These are phyloP conservation scores for Aegilops longissima DNA, from an alignment of 176 grass and related monocot genomes.

Conservation along the genomic window DNA sequence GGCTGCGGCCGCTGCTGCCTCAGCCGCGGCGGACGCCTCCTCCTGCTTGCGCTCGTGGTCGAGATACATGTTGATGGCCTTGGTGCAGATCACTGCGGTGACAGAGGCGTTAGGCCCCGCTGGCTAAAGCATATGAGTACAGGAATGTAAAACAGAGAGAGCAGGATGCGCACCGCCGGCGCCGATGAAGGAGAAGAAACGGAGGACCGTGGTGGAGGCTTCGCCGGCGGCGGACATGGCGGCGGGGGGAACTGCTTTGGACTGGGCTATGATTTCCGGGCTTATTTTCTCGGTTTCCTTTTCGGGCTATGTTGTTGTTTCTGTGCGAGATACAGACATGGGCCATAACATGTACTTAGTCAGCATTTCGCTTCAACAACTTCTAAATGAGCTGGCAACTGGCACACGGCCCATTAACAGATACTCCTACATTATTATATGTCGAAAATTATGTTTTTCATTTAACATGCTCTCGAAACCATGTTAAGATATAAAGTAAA, in stretches of 20 bases:
- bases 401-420: no score
- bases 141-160: neutral
- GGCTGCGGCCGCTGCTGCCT: constrained; percentile 18
- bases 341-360: neutral
- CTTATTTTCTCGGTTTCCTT: neutral
- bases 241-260: neutral
- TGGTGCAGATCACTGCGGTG: constrained; percentile 78
- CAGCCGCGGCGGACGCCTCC: constrained; percentile 24
- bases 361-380: no score
- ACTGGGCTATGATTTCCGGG: constrained; percentile 3
- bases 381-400: no score
- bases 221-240: constrained; percentile 52
- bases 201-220: constrained; percentile 73
- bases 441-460: no score
- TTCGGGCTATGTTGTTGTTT: neutral
- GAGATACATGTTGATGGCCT: constrained; percentile 83
- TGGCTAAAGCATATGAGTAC: neutral
- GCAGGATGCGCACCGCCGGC: constrained; percentile 54
- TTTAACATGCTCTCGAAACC: no score
- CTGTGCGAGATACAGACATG: neutral
- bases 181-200: constrained; percentile 83
- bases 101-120: neutral
- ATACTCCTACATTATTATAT: no score
- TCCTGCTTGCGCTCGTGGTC: constrained; percentile 77
- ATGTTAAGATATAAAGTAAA: no score